Conservation (phyloP, 129 eudicot species). For the Flaveria bidentis region DNA sequence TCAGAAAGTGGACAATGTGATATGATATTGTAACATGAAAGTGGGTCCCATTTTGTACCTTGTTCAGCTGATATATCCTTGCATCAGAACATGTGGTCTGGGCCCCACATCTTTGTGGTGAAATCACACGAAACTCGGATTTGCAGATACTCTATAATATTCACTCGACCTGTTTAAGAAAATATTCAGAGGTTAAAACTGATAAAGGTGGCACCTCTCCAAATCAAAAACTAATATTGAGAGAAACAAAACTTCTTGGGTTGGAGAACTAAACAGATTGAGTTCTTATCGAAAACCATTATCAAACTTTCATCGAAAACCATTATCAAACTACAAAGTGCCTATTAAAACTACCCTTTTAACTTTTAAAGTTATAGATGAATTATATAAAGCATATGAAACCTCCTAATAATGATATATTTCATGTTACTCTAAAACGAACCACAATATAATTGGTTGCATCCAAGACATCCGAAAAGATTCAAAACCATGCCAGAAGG, state of each 20-base stretch:
- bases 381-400: neutral
- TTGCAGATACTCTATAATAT: constrained; percentile 6
- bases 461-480: neutral
- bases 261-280: neutral
- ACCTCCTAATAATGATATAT: neutral
- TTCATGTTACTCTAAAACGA: neutral
- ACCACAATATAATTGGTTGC: neutral
- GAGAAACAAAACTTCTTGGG: neutral
- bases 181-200: constrained; percentile 4
- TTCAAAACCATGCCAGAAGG: neutral
- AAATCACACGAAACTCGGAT: constrained; percentile 18
- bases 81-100: neutral
- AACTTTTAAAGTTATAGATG: neutral
- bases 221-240: neutral
- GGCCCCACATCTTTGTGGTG: constrained; percentile 14
- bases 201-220: neutral
- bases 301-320: neutral
- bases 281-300: neutral
- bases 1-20: neutral
- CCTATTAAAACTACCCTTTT: neutral
- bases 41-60: neutral
- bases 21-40: neutral
- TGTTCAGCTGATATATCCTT: constrained; percentile 5
- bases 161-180: constrained; percentile 23
- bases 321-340: neutral